Evolutionary conservation across 306 rosid genomes (phyloP), one percentile per base, ranked within the genome.

Genomic region (Sophora flavescens): DNA sequence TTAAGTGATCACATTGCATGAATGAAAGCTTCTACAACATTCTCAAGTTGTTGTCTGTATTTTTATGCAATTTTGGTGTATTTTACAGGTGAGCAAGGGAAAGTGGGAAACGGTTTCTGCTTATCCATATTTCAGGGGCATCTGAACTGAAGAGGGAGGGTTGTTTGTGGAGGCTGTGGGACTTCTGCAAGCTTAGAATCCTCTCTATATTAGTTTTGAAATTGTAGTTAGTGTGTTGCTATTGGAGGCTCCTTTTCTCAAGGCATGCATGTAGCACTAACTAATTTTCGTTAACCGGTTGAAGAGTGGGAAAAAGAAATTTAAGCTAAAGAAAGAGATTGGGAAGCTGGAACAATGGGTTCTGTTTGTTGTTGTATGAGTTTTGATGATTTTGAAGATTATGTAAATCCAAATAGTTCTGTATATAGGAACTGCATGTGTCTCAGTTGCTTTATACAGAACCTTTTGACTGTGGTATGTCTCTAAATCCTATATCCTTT

Each of bases 351-450:
- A 89, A 84, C 58, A 68, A 95, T 95, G 98, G 98, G 98, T 76
- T 82, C 98, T 58, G 97, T 92, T 73, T 95, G 97, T 82, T 88
- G 98, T 81, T 95, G 98, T 82, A 74, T 95, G 79, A 87, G 85
- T 61, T 80, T 61, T 50, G 91, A 90, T 5, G 85, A 87, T 74
- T 83, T 86, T 7, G 98, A 92, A 84, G 98, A 89, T 76, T 92
- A 90, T 84, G 86, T 90, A 57, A 92, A 92, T 88, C 98, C 96
- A 50, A 90, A 84, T 83, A 88, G 89, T 85, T 71, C 92, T 65
- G 84, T 84, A 3, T 87, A 81, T 77, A 87, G 98, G 89, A 86
- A 92, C 83, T 95, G 98, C 30, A 51, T 68, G 39, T 95, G 97
- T 79, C 85, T 90, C 83, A 84, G 83, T 87, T 90, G 97, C 88